Evolutionary conservation across 306 rosid species (phyloP), one percentile per base, ranked within the genome.

Genomic region (Cicer cuneatum): DNA sequence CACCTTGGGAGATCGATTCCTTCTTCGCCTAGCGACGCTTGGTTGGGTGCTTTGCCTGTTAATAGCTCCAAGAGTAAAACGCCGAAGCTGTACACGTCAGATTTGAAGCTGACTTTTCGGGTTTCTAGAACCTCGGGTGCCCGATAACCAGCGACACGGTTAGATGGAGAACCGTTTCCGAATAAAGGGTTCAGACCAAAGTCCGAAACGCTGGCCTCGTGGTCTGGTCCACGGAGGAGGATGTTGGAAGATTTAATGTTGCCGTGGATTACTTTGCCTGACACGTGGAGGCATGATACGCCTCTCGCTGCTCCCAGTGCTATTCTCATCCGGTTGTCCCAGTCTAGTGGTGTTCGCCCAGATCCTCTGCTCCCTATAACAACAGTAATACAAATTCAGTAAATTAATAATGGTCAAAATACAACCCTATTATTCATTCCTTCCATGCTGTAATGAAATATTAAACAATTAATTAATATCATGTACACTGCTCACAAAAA

Each of bases 31-130:
- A 95, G 79, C 11, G 99, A 95, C 7, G 99, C 97, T 67, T 92
- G 99, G 58, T 90, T 92, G 7, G 99, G 99, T 7, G 99, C 93
- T 70, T 95, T 95, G 2, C 99, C 99, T 0, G 99, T 95, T 12
- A 95, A 63, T 5, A 95, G 90, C 82, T 95, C 99, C 80, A 95
- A 79, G 13, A 95, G 76, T 76, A 95, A 78, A 4, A 95, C 99
- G 0, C 99, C 99, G 4, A 90, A 90, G 66, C 99, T 92, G 84
- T 92, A 95, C 69, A 95, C 97, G 51, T 95, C 99, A 6, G 99
- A 95, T 62, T 95, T 92, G 81, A 87, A 95, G 3, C 90, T 90
- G 4, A 60, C 93, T 42, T 84, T 95, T 0, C 99, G 89, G 46
- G 92, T 95, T 64, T 95, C 99, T 0, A 89, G 33, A 0, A 88